These are phyloP conservation scores for Suhomyces pyralidae DNA, from an alignment of 805 yeast genomes.

Conservation along the genomic window DNA sequence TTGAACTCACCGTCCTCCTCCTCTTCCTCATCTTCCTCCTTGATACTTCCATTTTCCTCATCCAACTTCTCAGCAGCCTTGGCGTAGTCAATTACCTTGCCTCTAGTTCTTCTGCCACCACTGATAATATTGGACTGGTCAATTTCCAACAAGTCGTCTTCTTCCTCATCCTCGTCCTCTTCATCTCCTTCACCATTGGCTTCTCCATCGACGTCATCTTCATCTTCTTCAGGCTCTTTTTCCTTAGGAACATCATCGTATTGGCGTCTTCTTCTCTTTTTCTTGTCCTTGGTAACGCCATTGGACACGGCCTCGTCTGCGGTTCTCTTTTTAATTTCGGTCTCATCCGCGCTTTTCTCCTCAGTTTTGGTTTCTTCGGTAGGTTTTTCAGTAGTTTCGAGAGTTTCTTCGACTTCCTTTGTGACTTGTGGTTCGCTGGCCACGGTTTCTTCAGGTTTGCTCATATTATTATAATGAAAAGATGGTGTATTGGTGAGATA, in stretches of 20 bases:
- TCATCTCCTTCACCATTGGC: slow-evolving; percentile 48
- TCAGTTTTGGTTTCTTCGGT: slow-evolving; percentile 1
- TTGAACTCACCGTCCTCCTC: slow-evolving; percentile 9
- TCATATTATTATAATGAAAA: background rate
- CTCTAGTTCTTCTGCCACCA: slow-evolving; percentile 87
- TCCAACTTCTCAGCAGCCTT: slow-evolving; percentile 74
- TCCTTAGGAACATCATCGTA: slow-evolving; percentile 54
- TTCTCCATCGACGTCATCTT: slow-evolving; percentile 44
- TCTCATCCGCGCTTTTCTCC: slow-evolving; percentile 1
- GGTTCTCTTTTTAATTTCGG: slow-evolving; percentile 1
- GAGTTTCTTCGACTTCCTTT: background rate
- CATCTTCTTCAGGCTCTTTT: slow-evolving; percentile 40
- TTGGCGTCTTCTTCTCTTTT: slow-evolving; percentile 53
- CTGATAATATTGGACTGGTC: slow-evolving; percentile 80
- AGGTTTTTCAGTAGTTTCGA: background rate
- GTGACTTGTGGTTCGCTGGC: background rate
- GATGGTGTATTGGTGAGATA: too few species aligned
- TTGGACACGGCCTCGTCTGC: slow-evolving; percentile 12
- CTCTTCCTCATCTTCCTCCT: slow-evolving; percentile 44
- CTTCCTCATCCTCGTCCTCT: slow-evolving; percentile 64
- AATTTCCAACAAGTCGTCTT: slow-evolving; percentile 76
- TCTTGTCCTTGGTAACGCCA: slow-evolving; percentile 10
- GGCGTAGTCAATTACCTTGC: slow-evolving; percentile 79
- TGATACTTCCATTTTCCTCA: slow-evolving; percentile 41
- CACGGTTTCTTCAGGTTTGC: slow-evolving; percentile 1